These are phyloP conservation scores for Blastocystis sp. DNA, from an alignment of 352 stramenopile species.

Conservation along the genomic window DNA sequence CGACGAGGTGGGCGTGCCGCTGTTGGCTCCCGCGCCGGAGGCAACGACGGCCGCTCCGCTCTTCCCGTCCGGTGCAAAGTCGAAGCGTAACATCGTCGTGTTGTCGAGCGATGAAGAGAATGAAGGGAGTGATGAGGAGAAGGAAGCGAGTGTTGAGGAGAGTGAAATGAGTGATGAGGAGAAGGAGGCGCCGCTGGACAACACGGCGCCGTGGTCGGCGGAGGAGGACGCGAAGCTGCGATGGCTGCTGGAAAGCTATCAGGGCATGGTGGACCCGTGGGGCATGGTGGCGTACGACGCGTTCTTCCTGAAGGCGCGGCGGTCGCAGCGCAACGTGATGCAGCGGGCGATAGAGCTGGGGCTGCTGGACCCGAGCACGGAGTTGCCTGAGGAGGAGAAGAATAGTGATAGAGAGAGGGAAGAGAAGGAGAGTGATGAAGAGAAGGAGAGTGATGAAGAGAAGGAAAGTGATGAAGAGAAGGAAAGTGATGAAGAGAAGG, in stretches of 20 bases:
- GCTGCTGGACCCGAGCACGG: neutral
- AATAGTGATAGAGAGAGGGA: neutral
- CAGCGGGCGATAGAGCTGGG: neutral
- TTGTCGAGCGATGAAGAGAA: slow-evolving; percentile 1
- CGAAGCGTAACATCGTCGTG: too few relatives aligned
- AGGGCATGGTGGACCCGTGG: neutral
- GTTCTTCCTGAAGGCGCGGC: neutral
- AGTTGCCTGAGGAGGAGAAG: neutral
- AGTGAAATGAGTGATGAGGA: neutral
- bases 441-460: neutral
- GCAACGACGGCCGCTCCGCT: too few relatives aligned
- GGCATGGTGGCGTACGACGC: slow-evolving; percentile 16
- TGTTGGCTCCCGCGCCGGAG: too few relatives aligned
- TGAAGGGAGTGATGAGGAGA: neutral
- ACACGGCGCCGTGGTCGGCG: neutral
- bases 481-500: neutral
- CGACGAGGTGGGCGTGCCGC: too few relatives aligned
- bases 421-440: neutral
- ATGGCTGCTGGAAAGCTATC: neutral
- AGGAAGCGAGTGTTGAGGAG: neutral
- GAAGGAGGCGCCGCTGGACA: neutral
- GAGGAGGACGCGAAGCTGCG: slow-evolving; percentile 1
- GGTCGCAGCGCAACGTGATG: neutral
- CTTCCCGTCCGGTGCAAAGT: too few relatives aligned
- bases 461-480: neutral